Conservation (phyloP, 1,139 yeast genomes). For the Suhomyces panamericanus region DNA sequence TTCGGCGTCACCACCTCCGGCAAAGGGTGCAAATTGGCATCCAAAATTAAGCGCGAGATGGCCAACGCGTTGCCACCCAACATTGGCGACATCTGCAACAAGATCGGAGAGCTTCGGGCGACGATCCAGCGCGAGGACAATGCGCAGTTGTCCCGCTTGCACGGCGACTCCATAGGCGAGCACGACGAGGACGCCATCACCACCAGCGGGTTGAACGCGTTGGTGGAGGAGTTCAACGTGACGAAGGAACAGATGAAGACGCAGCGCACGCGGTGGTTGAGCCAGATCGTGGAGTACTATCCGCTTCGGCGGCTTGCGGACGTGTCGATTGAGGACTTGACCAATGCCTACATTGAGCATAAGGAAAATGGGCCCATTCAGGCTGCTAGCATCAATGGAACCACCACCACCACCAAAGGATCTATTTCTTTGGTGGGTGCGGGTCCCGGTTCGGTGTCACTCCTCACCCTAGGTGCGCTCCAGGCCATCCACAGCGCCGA, state of each 20-base stretch:
- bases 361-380: conserved; percentile 5
- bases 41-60: conserved; percentile 74
- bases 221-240: conserved; percentile 63
- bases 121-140: conserved; percentile 57
- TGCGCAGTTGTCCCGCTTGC: conserved; percentile 22
- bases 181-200: conserved; percentile 73
- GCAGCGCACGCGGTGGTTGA: conserved; percentile 78
- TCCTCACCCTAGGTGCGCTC: conserved; percentile 83
- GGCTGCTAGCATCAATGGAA: neutral
- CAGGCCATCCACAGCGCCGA: conserved; percentile 82
- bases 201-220: conserved; percentile 54
- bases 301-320: conserved; percentile 67
- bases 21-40: conserved; percentile 85
- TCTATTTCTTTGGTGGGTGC: conserved; percentile 81
- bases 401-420: conserved; percentile 35
- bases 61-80: conserved; percentile 65
- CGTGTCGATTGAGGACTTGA: conserved; percentile 58
- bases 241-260: conserved; percentile 51
- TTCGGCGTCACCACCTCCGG: conserved; percentile 86
- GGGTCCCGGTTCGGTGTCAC: conserved; percentile 88
- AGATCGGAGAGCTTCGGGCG: conserved; percentile 65
- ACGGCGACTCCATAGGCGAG: conserved; percentile 43
- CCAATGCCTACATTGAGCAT: conserved; percentile 35
- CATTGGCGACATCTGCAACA: conserved; percentile 65
- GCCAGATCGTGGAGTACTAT: conserved; percentile 88